Evolutionary conservation across 345 rosid genomes (phyloP), one percentile per base, ranked within the genome.

Genomic region (Adansonia digitata): DNA sequence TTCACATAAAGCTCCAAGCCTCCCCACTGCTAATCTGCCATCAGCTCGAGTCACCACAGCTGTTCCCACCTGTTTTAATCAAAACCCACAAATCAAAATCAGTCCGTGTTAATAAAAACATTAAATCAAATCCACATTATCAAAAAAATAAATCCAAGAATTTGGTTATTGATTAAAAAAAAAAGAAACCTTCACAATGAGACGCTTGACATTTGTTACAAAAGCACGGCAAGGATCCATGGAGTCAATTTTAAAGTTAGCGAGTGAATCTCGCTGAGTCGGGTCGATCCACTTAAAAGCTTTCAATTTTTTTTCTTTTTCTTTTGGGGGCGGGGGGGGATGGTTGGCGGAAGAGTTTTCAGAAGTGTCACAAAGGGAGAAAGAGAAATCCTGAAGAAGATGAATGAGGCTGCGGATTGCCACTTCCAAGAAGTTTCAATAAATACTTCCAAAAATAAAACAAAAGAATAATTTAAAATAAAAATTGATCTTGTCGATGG

Each of bases 41-140:
- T 88, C 89, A 57, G 43, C 34, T 66, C 91, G 81, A 49, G 91
- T 88, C 49, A 85, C 91, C 73, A 88, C 89, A 59, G 91, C 91
- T n/a, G 89, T 88, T 74, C 91, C 91, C 64, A 88, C 89, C 91
- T 88, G 39, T 14, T 48, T 69, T 11, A 7, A 62, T 27, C 22
- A 37, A 65, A 39, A 43, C 59, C 59, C 43, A 49, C 31, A 2
- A 20, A 39, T 12, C 14, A 53, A 26, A 59, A 49, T 18, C 2
- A 75, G 2, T 26, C 68, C 42, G 4, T 46, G 0, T 31, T 20
- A 26, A 40, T 29, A 0, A 53, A 56, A 74, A 51, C 9, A 8
- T 29, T 9, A 71, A 56, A 72, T 43, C 51, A 65, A 37, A 52
- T 9, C 42, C 64, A 51, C 40, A 11, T 35, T 56, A 20, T 56